These are phyloP conservation scores for Talaromyces marneffei DNA, from an alignment of 2,329 filamentous ascomycete genomes.

Conservation along the genomic window DNA sequence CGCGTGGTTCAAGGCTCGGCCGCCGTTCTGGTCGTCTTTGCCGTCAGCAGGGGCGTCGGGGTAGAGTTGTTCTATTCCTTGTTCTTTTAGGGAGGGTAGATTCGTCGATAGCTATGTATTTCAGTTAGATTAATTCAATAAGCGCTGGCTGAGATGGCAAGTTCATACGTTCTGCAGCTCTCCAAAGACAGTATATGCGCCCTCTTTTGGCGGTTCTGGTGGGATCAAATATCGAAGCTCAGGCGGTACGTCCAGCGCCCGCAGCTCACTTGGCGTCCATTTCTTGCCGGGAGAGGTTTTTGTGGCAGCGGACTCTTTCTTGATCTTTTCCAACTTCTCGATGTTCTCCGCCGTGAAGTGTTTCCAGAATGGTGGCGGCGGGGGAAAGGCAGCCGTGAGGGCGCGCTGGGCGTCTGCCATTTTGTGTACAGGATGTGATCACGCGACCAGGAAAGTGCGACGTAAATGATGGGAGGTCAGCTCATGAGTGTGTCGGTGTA, in stretches of 20 bases:
- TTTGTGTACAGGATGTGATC: background rate
- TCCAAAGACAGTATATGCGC: conserved; percentile 71
- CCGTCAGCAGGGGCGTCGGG: conserved; percentile 48
- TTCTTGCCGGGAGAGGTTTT: conserved; percentile 27
- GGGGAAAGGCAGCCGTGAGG: conserved; percentile 65
- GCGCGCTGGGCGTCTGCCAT: conserved; percentile 58
- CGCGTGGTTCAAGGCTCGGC: conserved; percentile 44
- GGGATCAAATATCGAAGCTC: conserved; percentile 76
- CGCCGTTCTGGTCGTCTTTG: conserved; percentile 36
- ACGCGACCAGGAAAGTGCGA: background rate
- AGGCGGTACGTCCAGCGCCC: conserved; percentile 51
- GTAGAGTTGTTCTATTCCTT: conserved; percentile 66
- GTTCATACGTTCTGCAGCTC: conserved; percentile 53
- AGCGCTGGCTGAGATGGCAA: no score
- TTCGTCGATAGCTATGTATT: conserved; percentile 48
- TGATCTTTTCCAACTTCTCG: conserved; percentile 51
- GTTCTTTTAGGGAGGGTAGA: conserved; percentile 62
- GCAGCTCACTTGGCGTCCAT: conserved; percentile 31
- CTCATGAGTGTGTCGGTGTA: background rate
- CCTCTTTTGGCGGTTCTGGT: conserved; percentile 64
- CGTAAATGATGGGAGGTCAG: background rate
- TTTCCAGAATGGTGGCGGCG: conserved; percentile 84
- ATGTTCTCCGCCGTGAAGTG: conserved; percentile 76
- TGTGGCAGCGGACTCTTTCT: conserved; percentile 32
- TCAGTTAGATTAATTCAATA: background rate